Conservation (phyloP, 768 basidiomycete species). For the Russula vinacea region DNA sequence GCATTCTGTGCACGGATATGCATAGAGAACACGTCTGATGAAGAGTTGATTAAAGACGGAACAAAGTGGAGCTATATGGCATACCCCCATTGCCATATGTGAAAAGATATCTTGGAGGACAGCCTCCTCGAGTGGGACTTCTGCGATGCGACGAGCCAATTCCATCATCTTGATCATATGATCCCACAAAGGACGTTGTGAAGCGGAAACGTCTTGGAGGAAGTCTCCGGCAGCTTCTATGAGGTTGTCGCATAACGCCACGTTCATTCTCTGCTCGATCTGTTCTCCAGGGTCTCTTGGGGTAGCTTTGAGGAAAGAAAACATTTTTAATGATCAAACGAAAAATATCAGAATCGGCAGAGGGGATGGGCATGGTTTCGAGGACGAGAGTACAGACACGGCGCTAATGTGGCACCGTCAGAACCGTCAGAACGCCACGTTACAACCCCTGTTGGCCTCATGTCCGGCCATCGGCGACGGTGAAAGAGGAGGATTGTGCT, state of each 20-base stretch:
- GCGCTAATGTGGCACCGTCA: not conserved
- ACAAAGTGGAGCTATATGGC: not conserved
- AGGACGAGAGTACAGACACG: not conserved
- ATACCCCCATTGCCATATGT: slow-evolving; percentile 12
- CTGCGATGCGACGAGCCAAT: not conserved
- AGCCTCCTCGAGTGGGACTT: not conserved
- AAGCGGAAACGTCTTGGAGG: slow-evolving; percentile 1
- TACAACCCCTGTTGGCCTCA: too few species aligned
- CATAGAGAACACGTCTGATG: slow-evolving; percentile 41
- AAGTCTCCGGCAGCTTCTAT: slow-evolving; percentile 5
- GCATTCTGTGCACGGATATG: slow-evolving; percentile 49
- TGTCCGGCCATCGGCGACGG: too few species aligned
- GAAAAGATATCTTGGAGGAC: not conserved
- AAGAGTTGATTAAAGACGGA: not conserved
- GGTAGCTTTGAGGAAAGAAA: slow-evolving; percentile 20
- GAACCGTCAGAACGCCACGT: not conserved
- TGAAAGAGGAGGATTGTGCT: not conserved
- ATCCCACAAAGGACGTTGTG: slow-evolving; percentile 8
- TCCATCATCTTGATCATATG: slow-evolving; percentile 19
- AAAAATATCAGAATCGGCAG: not conserved
- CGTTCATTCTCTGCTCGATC: not conserved
- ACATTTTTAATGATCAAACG: slow-evolving; percentile 11
- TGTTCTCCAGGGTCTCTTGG: not conserved
- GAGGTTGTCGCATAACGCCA: slow-evolving; percentile 9
- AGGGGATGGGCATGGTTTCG: not conserved